A percentile compares a stretch with the other conserved stretches of the same genome.
Conservation (phyloP, 495 filamentous ascomycete species). For the Diplogelasinospora grovesii region DNA sequence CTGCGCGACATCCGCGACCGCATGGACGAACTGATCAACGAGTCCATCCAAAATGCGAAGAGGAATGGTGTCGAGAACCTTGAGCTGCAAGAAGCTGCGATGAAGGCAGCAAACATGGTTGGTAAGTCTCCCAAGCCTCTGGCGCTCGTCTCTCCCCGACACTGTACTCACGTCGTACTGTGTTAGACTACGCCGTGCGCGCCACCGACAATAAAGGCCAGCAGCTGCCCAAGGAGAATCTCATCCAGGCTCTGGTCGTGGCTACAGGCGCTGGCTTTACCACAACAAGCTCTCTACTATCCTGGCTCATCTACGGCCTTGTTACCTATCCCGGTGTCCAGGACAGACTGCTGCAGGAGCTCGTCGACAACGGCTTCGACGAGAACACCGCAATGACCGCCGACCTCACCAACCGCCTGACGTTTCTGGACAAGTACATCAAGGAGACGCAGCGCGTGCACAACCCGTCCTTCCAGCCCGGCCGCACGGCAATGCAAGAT, state of each 20-base stretch:
- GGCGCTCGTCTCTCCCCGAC: not conserved
- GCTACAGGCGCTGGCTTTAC: constrained; percentile 3
- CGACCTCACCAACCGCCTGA: constrained; percentile 26
- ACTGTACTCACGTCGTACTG: not conserved
- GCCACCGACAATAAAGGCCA: constrained; percentile 1
- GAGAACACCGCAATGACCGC: not conserved
- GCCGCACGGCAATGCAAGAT: constrained; percentile 44
- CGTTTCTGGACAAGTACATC: constrained; percentile 49
- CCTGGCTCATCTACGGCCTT: constrained; percentile 3
- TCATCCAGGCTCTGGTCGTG: not conserved
- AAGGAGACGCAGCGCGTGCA: constrained; percentile 53
- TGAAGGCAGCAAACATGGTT: constrained; percentile 25
- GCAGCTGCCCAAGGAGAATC: not conserved
- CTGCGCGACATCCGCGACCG: constrained; percentile 24
- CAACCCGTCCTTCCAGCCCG: constrained; percentile 51
- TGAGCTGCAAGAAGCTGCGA: constrained; percentile 44
- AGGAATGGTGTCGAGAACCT: constrained; percentile 33
- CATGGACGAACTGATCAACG: constrained; percentile 29
- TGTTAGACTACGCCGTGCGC: not conserved
- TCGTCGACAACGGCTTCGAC: not conserved
- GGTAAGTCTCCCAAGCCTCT: not conserved
- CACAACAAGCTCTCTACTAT: not conserved
- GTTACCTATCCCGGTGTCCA: constrained; percentile 3
- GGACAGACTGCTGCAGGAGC: not conserved
- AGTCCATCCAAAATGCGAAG: constrained; percentile 31